Evolutionary conservation across 169 alveolate genomes (phyloP).

Genomic region (Pseudocohnilembus persalinus): DNA sequence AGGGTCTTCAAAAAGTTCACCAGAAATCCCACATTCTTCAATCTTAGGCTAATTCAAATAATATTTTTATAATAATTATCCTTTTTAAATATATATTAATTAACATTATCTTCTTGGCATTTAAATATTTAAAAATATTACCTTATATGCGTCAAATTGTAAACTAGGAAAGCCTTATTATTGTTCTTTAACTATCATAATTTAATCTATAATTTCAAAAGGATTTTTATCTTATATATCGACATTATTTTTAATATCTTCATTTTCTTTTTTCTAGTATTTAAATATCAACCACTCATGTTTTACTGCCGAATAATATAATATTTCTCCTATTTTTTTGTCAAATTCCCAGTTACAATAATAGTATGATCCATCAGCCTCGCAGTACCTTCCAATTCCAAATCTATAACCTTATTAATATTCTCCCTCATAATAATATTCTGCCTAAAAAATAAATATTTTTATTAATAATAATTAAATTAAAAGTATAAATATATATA

Average conservation of each 20-base stretch:
- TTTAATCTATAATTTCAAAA: not conserved
- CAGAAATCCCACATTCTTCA: not conserved
- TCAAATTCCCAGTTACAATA: constrained; percentile 42
- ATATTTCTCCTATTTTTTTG: constrained; percentile 13
- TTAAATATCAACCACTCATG: not conserved
- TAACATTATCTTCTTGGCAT: too few relatives aligned
- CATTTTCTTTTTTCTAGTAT: not conserved
- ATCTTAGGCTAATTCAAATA: not conserved
- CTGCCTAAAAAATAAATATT: not conserved
- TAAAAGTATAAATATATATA: too few relatives aligned
- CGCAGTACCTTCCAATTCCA: constrained; percentile 31
- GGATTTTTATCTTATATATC: not conserved
- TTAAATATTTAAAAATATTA: too few relatives aligned
- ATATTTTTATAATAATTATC: too few relatives aligned
- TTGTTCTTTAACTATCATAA: not conserved
- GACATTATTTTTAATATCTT: too few relatives aligned
- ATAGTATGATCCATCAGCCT: constrained; percentile 37
- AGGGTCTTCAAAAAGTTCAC: not conserved
- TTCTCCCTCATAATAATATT: constrained; percentile 19
- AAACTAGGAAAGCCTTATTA: not conserved
- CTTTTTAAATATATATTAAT: too few relatives aligned
- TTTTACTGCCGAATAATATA: constrained; percentile 20
- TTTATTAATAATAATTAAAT: too few relatives aligned
- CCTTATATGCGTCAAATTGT: not conserved
- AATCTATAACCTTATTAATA: constrained; percentile 8